Conservation (phyloP, 2,329 filamentous ascomycete species). For the Knufia petricola region DNA sequence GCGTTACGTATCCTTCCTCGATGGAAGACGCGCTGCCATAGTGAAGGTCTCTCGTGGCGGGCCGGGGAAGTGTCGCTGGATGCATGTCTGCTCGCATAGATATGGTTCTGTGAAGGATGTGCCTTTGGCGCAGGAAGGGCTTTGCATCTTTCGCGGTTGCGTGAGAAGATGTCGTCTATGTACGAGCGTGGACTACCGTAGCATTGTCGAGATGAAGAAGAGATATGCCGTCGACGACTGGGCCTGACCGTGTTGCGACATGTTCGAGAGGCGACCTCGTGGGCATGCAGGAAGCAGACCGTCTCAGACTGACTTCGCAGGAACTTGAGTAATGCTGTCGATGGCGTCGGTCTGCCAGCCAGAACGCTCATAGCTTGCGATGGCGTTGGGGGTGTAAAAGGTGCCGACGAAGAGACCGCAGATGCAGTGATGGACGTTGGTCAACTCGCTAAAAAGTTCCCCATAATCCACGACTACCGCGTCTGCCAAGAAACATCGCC, state of each 20-base stretch:
- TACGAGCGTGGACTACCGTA: constrained; percentile 12
- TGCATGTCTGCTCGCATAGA: constrained; percentile 16
- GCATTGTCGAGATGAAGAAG: constrained; percentile 15
- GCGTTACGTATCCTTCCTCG: constrained; percentile 16
- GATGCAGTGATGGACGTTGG: no score
- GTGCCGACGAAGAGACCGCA: no score
- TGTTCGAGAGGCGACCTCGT: constrained; percentile 23
- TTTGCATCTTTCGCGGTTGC: constrained; percentile 17
- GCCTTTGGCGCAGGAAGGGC: constrained; percentile 17
- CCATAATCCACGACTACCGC: no score
- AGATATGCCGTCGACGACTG: not conserved
- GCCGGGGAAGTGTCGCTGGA: constrained; percentile 1
- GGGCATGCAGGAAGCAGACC: constrained; percentile 11
- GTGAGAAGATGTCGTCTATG: constrained; percentile 19
- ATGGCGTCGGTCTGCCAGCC: constrained; percentile 34
- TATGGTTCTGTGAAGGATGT: constrained; percentile 9
- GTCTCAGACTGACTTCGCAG: constrained; percentile 55
- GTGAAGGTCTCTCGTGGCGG: constrained; percentile 6
- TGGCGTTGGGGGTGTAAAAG: no score
- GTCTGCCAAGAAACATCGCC: no score
- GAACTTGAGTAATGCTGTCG: constrained; percentile 56
- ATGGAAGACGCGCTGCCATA: constrained; percentile 14
- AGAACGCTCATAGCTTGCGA: constrained; percentile 3
- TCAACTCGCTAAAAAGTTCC: no score
- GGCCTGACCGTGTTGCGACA: not conserved